Evolutionary conservation across 1,284 basidiomycete genomes (phyloP).

Genomic region (Puccinia polysora): DNA sequence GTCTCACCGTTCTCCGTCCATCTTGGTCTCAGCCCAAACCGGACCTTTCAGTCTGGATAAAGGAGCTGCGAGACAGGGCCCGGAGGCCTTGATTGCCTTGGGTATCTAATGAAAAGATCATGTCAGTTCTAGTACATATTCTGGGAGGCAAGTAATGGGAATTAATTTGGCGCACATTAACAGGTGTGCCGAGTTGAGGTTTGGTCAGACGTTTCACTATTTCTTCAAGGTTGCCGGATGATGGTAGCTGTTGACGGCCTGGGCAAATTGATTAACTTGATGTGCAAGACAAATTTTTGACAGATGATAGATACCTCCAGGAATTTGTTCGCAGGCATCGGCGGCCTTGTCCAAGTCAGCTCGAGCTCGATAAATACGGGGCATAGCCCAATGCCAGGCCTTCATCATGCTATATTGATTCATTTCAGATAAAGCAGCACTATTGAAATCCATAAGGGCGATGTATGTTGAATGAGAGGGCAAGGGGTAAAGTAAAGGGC

Average conservation of each 20-base stretch:
- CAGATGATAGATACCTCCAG: slow-evolving; percentile 30
- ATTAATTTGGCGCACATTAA: slow-evolving; percentile 25
- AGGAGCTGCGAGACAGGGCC: slow-evolving; percentile 44
- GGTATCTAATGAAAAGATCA: slow-evolving; percentile 62
- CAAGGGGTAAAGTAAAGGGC: slow-evolving; percentile 68
- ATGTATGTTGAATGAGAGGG: slow-evolving; percentile 53
- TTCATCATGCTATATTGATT: slow-evolving; percentile 64
- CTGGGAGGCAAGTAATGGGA: neutral
- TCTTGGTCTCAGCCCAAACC: slow-evolving; percentile 81
- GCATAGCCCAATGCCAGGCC: slow-evolving; percentile 66
- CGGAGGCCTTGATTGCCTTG: slow-evolving; percentile 69
- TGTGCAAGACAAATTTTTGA: neutral
- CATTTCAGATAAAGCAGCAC: slow-evolving; percentile 60
- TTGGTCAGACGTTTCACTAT: neutral
- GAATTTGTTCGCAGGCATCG: slow-evolving; percentile 57
- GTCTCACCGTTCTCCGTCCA: slow-evolving; percentile 72
- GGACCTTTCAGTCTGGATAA: slow-evolving; percentile 47
- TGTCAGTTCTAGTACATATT: slow-evolving; percentile 8
- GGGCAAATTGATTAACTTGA: slow-evolving; percentile 40
- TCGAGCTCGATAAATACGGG: slow-evolving; percentile 59
- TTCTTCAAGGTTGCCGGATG: neutral
- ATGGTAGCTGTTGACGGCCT: slow-evolving; percentile 35
- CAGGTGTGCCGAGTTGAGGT: slow-evolving; percentile 19
- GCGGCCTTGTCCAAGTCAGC: slow-evolving; percentile 63
- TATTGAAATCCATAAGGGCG: slow-evolving; percentile 60